These are phyloP conservation scores for Spergularia bocconei DNA, from an alignment of 148 eudicot genomes.

Conservation along the genomic window DNA sequence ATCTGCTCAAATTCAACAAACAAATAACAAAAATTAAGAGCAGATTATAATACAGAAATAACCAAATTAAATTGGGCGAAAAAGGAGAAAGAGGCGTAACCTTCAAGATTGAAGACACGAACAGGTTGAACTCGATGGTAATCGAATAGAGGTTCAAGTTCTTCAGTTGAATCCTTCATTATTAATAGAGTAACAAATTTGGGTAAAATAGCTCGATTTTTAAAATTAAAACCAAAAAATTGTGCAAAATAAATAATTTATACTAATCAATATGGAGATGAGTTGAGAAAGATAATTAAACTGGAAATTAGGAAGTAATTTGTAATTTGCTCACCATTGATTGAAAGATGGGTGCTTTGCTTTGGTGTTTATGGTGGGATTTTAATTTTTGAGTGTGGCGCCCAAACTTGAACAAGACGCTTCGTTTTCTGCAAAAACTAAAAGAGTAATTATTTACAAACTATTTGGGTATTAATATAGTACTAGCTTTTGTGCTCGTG, in stretches of 20 bases:
- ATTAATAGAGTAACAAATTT: no score
- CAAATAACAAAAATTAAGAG: constrained; percentile 2
- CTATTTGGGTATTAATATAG: no score
- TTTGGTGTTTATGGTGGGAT: not conserved
- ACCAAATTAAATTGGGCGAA: not conserved
- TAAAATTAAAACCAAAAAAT: no score
- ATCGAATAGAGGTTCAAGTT: constrained; percentile 86
- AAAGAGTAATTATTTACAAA: no score
- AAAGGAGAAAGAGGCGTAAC: constrained; percentile 24
- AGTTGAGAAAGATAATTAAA: not conserved
- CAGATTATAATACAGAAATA: not conserved
- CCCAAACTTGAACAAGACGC: not conserved
- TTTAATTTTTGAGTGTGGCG: not conserved
- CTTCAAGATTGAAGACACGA: constrained; percentile 45
- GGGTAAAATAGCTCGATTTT: no score
- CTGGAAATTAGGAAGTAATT: not conserved
- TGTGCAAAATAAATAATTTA: not conserved
- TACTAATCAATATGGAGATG: not conserved
- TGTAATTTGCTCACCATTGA: not conserved
- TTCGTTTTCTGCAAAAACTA: not conserved
- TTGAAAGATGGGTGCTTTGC: not conserved
- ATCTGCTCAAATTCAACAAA: constrained; percentile 27
- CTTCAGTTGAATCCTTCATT: constrained; percentile 55
- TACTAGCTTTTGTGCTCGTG: no score
- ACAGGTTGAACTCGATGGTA: constrained; percentile 77